A percentile compares a stretch with the other conserved stretches of the same genome.
phyloP scores from a whole-genome alignment of 306 rosid genomes.

The Inga laurina region DNA sequence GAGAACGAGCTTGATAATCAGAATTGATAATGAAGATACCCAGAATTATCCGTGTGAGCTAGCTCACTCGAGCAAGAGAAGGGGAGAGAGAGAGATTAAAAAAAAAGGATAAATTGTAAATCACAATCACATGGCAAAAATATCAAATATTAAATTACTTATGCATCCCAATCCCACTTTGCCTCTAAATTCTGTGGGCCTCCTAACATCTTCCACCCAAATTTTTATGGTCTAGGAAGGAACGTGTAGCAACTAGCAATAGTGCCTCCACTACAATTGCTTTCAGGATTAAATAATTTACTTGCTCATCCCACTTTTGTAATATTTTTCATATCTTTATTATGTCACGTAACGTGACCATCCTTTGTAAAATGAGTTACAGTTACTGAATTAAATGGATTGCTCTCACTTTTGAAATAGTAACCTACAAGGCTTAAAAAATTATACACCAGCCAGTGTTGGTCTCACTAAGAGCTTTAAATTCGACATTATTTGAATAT shows the following conservation, averaged over 20 bases:
- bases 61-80: constrained; percentile 29
- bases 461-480: too few relatives aligned
- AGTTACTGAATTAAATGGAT: not conserved
- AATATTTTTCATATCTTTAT: not conserved
- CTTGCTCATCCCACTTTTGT: not conserved
- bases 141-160: constrained; percentile 24
- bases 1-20: constrained; percentile 1
- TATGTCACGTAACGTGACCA: not conserved
- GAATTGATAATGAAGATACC: constrained; percentile 9
- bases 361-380: not conserved
- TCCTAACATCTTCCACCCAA: not conserved
- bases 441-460: too few relatives aligned
- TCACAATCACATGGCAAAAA: constrained; percentile 34
- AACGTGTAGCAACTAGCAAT: not conserved
- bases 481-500: too few relatives aligned
- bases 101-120: constrained; percentile 16
- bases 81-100: not conserved
- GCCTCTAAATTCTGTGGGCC: not conserved
- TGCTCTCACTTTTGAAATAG: not conserved
- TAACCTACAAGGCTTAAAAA: too few relatives aligned
- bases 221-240: not conserved
- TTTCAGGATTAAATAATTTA: not conserved
- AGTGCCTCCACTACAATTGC: not conserved
- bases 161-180: not conserved
- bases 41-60: constrained; percentile 16